Conservation (phyloP, 192 early-diverging fungal species). For the Lobulomyces angularis region DNA sequence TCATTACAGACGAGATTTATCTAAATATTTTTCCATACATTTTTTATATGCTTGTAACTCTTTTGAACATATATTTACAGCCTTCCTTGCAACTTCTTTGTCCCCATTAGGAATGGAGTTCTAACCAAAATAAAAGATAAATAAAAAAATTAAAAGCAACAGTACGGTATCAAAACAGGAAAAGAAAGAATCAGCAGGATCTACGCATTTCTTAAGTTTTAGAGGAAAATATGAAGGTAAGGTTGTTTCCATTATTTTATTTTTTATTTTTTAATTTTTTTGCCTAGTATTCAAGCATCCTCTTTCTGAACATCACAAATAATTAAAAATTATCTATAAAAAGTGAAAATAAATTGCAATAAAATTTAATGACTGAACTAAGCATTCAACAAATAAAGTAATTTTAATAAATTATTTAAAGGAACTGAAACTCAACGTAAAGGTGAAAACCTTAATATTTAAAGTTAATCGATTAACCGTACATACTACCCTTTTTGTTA, state of each 20-base stretch:
- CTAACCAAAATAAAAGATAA: not conserved
- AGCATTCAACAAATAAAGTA: no score
- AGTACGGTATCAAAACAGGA: constrained; percentile 29
- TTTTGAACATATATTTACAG: constrained; percentile 20
- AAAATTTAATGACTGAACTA: no score
- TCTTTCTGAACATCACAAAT: no score
- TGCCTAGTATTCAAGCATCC: no score
- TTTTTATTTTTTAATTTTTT: not conserved
- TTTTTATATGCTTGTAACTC: constrained; percentile 27
- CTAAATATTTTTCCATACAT: constrained; percentile 43
- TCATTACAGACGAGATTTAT: no score
- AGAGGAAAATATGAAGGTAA: constrained; percentile 39
- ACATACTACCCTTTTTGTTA: no score
- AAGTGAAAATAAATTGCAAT: no score
- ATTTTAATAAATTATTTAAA: no score
- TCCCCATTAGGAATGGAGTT: constrained; percentile 28
- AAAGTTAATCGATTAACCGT: no score
- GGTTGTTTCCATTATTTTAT: not conserved
- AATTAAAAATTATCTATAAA: no score
- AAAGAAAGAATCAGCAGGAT: constrained; percentile 32
- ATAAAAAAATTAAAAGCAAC: not conserved
- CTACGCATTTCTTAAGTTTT: constrained; percentile 30
- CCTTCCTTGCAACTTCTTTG: constrained; percentile 18
- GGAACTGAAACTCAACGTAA: no score
- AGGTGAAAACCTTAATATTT: no score